phyloP scores from a whole-genome alignment of 148 eudicot genomes.

The Camellia granthamiana region DNA sequence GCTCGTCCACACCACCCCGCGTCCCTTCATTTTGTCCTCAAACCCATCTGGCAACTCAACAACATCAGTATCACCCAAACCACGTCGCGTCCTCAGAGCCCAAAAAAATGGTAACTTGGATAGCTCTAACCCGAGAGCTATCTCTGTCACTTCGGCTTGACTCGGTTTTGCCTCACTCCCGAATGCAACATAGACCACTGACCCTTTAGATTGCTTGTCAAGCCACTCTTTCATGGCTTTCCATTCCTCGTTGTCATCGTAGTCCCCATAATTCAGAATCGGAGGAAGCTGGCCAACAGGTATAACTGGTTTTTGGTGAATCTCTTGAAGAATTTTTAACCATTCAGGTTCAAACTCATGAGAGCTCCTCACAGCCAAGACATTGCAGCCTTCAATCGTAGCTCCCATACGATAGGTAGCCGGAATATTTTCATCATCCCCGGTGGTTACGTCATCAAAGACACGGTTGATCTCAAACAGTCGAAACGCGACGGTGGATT shows the following conservation, averaged over 20 bases:
- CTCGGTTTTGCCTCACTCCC: too few species aligned
- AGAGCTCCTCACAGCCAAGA: neutral
- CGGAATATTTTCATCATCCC: neutral
- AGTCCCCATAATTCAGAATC: neutral
- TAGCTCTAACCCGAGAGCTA: too few species aligned
- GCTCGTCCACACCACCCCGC: constrained; percentile 14
- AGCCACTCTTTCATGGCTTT: neutral
- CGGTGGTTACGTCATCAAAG: neutral
- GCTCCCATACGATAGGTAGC: neutral
- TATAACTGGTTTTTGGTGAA: constrained; percentile 14
- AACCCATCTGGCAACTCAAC: constrained; percentile 11
- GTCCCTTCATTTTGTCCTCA: constrained; percentile 8
- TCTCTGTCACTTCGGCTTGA: too few species aligned
- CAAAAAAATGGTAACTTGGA: too few species aligned
- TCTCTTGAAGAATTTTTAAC: neutral
- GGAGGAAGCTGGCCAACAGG: constrained; percentile 14
- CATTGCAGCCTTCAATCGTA: neutral
- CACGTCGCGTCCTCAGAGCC: constrained; percentile 10
- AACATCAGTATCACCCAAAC: neutral
- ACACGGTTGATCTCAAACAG: neutral
- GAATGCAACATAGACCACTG: too few species aligned
- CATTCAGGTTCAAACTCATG: constrained; percentile 14
- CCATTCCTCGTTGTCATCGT: constrained; percentile 2
- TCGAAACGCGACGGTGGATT: neutral
- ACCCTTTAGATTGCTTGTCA: too few species aligned